A percentile compares a stretch with the other conserved stretches of the same genome.
Evolutionary conservation across 179 eudicot genomes (phyloP).

Genomic region (Silene vulgaris): DNA sequence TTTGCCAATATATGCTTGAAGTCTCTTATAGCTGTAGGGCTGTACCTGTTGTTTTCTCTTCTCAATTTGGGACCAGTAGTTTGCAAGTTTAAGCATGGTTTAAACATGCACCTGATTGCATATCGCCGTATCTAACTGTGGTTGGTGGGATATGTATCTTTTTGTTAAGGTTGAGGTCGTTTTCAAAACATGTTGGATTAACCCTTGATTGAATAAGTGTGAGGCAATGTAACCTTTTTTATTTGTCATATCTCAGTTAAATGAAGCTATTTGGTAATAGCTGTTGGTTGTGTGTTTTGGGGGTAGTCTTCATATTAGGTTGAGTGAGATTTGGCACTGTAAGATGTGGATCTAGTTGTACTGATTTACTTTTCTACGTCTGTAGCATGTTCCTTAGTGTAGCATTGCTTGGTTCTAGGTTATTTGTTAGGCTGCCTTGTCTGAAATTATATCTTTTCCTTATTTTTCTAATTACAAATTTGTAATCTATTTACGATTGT

Average conservation of each 20-base stretch:
- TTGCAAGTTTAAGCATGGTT: neutral
- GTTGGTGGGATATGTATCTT: neutral
- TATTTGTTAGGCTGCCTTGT: too few species aligned
- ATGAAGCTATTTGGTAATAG: neutral
- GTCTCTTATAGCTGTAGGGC: neutral
- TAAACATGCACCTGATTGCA: neutral
- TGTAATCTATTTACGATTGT: too few species aligned
- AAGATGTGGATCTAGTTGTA: neutral
- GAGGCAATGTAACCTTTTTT: neutral
- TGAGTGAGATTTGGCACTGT: slow-evolving; percentile 1
- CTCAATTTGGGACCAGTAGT: neutral
- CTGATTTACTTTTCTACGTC: neutral
- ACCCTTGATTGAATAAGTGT: neutral
- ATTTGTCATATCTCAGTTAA: neutral
- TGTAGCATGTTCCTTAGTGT: neutral
- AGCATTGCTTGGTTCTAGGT: neutral
- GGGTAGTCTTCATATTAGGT: neutral
- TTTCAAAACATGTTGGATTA: neutral
- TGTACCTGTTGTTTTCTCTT: neutral
- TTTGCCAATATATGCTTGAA: neutral
- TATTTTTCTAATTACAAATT: too few species aligned
- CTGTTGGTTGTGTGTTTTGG: neutral
- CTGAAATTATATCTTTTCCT: too few species aligned
- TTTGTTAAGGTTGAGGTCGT: neutral
- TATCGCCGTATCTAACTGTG: neutral